A percentile compares a stretch with the other conserved stretches of the same genome.
phyloP scores from a whole-genome alignment of 176 grass and related monocot genomes.

The Cocos nucifera region DNA sequence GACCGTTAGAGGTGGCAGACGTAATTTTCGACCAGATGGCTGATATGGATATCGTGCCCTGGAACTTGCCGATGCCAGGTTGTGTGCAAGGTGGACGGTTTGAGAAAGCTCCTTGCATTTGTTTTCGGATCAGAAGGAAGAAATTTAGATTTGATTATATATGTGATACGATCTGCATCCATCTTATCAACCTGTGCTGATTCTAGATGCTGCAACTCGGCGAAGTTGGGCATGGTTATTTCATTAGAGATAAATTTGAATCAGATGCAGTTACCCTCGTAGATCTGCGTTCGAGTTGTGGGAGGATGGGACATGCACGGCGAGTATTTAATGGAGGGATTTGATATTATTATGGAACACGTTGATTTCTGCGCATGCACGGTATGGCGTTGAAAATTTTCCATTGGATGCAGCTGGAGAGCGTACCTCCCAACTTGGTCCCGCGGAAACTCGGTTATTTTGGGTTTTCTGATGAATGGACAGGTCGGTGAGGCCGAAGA shows the following conservation, averaged over 20 bases:
- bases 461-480: constrained; percentile 14
- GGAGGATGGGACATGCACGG: too few species aligned
- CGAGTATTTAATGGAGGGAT: too few species aligned
- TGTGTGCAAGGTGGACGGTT: too few species aligned
- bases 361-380: constrained; percentile 19
- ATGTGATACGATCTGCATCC: constrained; percentile 5
- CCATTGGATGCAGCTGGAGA: constrained; percentile 14
- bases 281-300: constrained; percentile 4
- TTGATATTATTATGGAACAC: constrained; percentile 12
- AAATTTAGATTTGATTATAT: constrained; percentile 7
- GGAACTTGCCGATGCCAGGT: too few species aligned
- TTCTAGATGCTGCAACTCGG: constrained; percentile 1
- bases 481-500: constrained; percentile 3
- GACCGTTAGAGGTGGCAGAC: too few species aligned
- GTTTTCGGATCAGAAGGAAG: neutral
- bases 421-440: neutral
- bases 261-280: constrained; percentile 4
- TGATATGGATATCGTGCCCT: too few species aligned
- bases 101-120: too few species aligned
- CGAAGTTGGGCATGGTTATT: constrained; percentile 8
- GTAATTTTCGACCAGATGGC: too few species aligned
- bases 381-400: constrained; percentile 5
- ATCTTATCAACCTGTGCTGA: constrained; percentile 2
- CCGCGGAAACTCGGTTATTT: constrained; percentile 12
- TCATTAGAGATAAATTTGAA: constrained; percentile 8